phyloP scores from a whole-genome alignment of 768 basidiomycete species.

The Auricularia cornea region DNA sequence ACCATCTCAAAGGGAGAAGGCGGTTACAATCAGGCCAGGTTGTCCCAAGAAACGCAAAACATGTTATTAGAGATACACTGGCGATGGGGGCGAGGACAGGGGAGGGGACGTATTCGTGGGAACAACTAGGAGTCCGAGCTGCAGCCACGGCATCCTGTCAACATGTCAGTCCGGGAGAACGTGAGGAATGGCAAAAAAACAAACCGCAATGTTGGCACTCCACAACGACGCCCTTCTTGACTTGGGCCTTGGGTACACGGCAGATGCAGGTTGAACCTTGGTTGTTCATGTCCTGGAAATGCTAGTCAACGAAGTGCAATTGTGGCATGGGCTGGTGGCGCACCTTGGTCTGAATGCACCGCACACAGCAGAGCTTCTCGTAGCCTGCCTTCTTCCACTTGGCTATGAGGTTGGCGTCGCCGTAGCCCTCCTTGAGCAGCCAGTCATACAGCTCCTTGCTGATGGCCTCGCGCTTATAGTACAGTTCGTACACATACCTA shows the following conservation, averaged over 20 bases:
- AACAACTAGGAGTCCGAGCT: constrained; percentile 68
- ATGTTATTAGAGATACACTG: too few species aligned
- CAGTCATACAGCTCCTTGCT: constrained; percentile 92
- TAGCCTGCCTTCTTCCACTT: constrained; percentile 99
- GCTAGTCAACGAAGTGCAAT: too few species aligned
- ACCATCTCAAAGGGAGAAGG: too few species aligned
- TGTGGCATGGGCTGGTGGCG: too few species aligned
- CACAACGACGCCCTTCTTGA: constrained; percentile 83
- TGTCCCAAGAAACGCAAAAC: too few species aligned
- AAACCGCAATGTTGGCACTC: constrained; percentile 95
- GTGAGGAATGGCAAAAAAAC: constrained; percentile 1
- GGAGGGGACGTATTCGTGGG: too few species aligned
- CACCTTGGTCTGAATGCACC: constrained; percentile 95
- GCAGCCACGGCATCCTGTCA: constrained; percentile 77
- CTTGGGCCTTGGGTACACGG: constrained; percentile 89
- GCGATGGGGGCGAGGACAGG: too few species aligned
- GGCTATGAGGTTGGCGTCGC: constrained; percentile 90
- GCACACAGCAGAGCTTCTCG: constrained; percentile 93
- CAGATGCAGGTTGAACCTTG: constrained; percentile 98
- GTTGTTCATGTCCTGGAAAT: constrained; percentile 93
- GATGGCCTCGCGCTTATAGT: constrained; percentile 97
- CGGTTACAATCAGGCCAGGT: too few species aligned
- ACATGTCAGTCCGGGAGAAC: constrained; percentile 5
- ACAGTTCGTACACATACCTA: constrained; percentile 89
- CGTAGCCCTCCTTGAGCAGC: constrained; percentile 95